These are phyloP conservation scores for Trametes punicea DNA, from an alignment of 768 basidiomycete species.

Conservation along the genomic window DNA sequence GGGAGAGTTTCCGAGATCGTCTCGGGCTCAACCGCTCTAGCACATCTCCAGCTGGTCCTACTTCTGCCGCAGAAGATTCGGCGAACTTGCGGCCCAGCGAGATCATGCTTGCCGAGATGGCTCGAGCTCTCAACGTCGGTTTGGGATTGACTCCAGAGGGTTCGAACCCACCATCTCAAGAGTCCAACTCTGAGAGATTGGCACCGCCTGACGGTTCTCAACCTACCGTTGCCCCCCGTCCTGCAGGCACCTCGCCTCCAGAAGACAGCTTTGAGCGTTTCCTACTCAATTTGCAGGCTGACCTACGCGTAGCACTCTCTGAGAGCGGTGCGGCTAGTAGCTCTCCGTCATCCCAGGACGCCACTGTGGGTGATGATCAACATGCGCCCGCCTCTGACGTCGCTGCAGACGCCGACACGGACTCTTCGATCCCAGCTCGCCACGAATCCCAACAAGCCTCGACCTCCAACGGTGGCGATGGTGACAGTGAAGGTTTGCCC, in stretches of 20 bases:
- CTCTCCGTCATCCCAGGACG: not conserved
- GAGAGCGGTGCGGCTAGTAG: conserved; percentile 25
- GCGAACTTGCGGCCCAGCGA: conserved; percentile 53
- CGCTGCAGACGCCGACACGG: not conserved
- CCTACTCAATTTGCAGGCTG: conserved; percentile 71
- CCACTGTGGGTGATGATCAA: not conserved
- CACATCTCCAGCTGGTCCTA: not conserved
- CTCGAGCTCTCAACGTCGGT: conserved; percentile 73
- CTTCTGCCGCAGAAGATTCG: not conserved
- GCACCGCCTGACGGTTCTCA: not conserved
- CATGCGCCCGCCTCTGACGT: not conserved
- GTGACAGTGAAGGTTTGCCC: conserved; percentile 31
- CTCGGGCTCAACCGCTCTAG: conserved; percentile 43
- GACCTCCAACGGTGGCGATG: conserved; percentile 13
- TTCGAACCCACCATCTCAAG: not conserved
- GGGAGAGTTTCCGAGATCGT: conserved; percentile 67
- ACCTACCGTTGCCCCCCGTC: not conserved
- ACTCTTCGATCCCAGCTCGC: not conserved
- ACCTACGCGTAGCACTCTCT: conserved; percentile 61
- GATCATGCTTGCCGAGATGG: conserved; percentile 77
- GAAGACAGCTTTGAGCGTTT: conserved; percentile 82
- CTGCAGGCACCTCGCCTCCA: conserved; percentile 32
- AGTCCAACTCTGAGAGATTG: not conserved
- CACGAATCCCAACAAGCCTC: not conserved
- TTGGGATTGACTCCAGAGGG: conserved; percentile 35